Conservation (phyloP, 2,329 filamentous ascomycete genomes). For the Colletotrichum ledebouriae region DNA sequence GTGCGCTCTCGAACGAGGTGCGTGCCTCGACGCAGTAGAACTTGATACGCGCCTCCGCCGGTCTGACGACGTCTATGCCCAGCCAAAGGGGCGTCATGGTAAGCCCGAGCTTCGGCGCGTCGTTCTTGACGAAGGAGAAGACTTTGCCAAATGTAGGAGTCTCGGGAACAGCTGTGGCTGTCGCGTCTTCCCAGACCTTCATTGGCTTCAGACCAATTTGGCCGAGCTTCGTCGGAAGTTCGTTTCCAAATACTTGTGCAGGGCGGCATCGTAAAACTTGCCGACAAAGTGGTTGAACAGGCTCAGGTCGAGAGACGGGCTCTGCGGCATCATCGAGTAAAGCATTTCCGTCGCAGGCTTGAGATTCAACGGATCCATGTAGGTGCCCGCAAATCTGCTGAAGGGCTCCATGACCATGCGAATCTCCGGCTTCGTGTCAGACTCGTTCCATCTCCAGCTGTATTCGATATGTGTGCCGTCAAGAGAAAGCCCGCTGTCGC, state of each 20-base stretch:
- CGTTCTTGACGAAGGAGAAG: conserved; percentile 18
- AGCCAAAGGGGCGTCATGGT: conserved; percentile 21
- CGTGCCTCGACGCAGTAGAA: conserved; percentile 27
- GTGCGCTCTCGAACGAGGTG: conserved; percentile 15
- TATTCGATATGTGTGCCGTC: conserved; percentile 27
- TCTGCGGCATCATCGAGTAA: conserved; percentile 13
- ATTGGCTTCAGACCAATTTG: conserved; percentile 26
- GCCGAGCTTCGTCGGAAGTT: conserved; percentile 18
- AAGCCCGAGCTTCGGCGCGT: conserved; percentile 1
- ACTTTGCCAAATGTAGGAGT: background rate
- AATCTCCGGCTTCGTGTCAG: conserved; percentile 13
- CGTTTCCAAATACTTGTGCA: conserved; percentile 16
- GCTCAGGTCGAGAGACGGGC: conserved; percentile 25
- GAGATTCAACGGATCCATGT: conserved; percentile 32
- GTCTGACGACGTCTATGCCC: conserved; percentile 13
- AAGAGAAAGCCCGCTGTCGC: conserved; percentile 22
- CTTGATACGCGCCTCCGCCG: conserved; percentile 25
- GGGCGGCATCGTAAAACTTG: conserved; percentile 19
- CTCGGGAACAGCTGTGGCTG: conserved; percentile 2
- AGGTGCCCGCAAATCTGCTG: conserved; percentile 27
- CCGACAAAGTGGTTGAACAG: conserved; percentile 28
- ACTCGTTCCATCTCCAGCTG: conserved; percentile 27
- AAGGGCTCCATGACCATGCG: conserved; percentile 26
- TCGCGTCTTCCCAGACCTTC: conserved; percentile 27
- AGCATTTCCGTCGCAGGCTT: conserved; percentile 17